These are phyloP conservation scores for Citrullus mucosospermus DNA, from an alignment of 306 rosid species.

Conservation along the genomic window DNA sequence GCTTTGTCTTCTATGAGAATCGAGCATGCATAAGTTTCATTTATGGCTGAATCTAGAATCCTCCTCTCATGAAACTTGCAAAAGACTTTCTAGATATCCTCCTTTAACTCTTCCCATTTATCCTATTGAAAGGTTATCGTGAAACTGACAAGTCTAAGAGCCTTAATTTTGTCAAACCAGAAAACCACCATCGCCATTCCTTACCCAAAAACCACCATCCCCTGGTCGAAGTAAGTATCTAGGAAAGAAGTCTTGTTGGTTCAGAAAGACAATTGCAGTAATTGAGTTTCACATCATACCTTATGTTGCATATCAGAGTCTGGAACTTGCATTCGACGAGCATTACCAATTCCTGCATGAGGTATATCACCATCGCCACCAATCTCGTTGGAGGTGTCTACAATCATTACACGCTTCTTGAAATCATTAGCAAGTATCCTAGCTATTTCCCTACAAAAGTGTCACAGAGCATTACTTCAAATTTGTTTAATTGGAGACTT, in stretches of 20 bases:
- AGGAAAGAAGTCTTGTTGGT: not conserved
- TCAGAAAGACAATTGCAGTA: not conserved
- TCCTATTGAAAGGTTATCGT: not conserved
- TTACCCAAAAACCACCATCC: not conserved
- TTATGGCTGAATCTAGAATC: not conserved
- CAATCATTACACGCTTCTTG: constrained; percentile 93
- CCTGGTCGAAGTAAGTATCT: not conserved
- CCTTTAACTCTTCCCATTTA: not conserved
- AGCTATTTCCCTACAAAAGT: constrained; percentile 63
- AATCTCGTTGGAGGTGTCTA: constrained; percentile 96
- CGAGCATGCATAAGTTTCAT: not conserved
- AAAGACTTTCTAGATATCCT: not conserved
- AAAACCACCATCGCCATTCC: not conserved
- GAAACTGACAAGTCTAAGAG: not conserved
- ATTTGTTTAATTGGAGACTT: not conserved
- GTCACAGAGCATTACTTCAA: not conserved
- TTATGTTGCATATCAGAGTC: constrained; percentile 75
- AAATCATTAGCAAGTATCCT: constrained; percentile 90
- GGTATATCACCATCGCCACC: constrained; percentile 99
- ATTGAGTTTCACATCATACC: constrained; percentile 24
- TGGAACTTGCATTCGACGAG: constrained; percentile 97
- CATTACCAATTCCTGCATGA: constrained; percentile 85
- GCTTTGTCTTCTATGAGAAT: not conserved
- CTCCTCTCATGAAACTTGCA: not conserved
- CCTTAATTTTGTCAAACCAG: not conserved